Conservation (phyloP, 2,329 filamentous ascomycete genomes). For the Podosphaera aphanis region DNA sequence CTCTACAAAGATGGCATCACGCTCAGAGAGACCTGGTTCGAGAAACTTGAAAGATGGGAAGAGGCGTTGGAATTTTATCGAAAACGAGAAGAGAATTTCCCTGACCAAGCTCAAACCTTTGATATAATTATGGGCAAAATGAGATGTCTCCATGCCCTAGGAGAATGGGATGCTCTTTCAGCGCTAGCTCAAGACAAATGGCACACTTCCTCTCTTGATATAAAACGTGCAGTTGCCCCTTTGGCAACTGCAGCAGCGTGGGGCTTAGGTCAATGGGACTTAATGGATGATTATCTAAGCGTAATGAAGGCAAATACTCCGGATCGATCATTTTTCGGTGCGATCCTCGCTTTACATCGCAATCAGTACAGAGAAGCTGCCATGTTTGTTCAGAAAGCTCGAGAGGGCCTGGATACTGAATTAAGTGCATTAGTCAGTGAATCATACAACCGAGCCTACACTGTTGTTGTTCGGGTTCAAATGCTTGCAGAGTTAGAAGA, state of each 20-base stretch:
- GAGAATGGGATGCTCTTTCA: slow-evolving; percentile 89
- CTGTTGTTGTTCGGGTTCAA: slow-evolving; percentile 92
- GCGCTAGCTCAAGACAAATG: slow-evolving; percentile 79
- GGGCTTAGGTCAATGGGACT: slow-evolving; percentile 89
- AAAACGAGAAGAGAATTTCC: slow-evolving; percentile 52
- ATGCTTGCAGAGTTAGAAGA: slow-evolving; percentile 98
- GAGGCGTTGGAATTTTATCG: slow-evolving; percentile 85
- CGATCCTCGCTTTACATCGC: slow-evolving; percentile 79
- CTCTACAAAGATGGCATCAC: slow-evolving; percentile 83
- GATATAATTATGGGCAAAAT: slow-evolving; percentile 99
- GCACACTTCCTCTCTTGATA: slow-evolving; percentile 68
- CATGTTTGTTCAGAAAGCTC: slow-evolving; percentile 71
- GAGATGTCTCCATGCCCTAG: slow-evolving; percentile 87
- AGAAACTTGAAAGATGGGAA: slow-evolving; percentile 95
- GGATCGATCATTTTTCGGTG: slow-evolving; percentile 91
- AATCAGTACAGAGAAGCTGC: slow-evolving; percentile 87
- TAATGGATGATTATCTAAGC: slow-evolving; percentile 90
- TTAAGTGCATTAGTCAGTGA: slow-evolving; percentile 91
- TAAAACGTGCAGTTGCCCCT: slow-evolving; percentile 76
- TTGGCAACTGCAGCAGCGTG: slow-evolving; percentile 88
- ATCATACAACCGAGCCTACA: slow-evolving; percentile 91
- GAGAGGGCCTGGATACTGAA: slow-evolving; percentile 86
- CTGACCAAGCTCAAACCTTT: slow-evolving; percentile 64
- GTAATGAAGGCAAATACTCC: slow-evolving; percentile 89
- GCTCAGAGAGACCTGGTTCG: slow-evolving; percentile 94